These are phyloP conservation scores for Carallia pectinifolia DNA, from an alignment of 345 rosid genomes.

Conservation along the genomic window DNA sequence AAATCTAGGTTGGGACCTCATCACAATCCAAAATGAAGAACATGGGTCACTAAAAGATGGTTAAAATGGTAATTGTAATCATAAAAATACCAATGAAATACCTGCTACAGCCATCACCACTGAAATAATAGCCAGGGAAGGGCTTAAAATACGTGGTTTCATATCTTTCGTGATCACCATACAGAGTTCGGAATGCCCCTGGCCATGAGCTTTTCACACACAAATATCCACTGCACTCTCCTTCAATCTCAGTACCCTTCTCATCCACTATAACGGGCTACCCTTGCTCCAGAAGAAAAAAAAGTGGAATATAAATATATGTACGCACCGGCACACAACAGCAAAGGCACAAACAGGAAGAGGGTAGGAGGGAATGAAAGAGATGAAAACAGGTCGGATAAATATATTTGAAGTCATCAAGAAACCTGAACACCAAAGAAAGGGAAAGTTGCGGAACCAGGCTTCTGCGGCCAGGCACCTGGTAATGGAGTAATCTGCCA, in stretches of 20 bases:
- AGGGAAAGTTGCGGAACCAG: slow-evolving; percentile 99
- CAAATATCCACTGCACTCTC: slow-evolving; percentile 90
- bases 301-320: slow-evolving; percentile 1
- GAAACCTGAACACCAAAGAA: slow-evolving; percentile 98
- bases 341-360: neutral
- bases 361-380: neutral
- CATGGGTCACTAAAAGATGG: neutral
- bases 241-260: slow-evolving; percentile 92
- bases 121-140: slow-evolving; percentile 88
- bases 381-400: neutral
- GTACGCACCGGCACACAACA: no score
- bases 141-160: slow-evolving; percentile 97
- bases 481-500: slow-evolving; percentile 93
- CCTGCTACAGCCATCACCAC: slow-evolving; percentile 98
- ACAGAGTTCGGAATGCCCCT: slow-evolving; percentile 93
- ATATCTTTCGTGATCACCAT: slow-evolving; percentile 97
- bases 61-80: neutral
- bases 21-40: neutral
- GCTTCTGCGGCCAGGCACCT: slow-evolving; percentile 99
- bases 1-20: neutral
- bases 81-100: slow-evolving; percentile 13
- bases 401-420: neutral
- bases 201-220: slow-evolving; percentile 96
- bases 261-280: slow-evolving; percentile 96
- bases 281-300: slow-evolving; percentile 21